Conservation (phyloP, 1,284 basidiomycete species). For the Tausonia pullulans region DNA sequence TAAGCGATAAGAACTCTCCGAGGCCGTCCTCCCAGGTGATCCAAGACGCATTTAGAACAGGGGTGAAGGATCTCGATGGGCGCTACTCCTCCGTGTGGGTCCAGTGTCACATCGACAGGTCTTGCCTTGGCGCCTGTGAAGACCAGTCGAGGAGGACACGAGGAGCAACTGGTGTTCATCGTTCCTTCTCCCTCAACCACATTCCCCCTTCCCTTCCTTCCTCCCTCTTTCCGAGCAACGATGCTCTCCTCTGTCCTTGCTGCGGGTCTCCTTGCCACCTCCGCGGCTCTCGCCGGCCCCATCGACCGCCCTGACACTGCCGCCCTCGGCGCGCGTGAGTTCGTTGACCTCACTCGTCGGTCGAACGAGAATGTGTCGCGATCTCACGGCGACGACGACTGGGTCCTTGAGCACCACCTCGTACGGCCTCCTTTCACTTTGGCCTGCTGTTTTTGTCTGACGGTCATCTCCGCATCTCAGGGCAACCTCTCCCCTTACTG, state of each 20-base stretch:
- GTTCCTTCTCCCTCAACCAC: too few relatives aligned
- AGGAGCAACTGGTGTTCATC: too few relatives aligned
- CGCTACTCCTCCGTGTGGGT: too few relatives aligned
- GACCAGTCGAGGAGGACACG: too few relatives aligned
- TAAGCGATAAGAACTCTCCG: too few relatives aligned
- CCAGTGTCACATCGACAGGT: too few relatives aligned
- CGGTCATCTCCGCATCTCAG: neutral
- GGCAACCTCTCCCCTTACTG: conserved; percentile 14
- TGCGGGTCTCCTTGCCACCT: neutral
- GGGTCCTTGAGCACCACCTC: neutral
- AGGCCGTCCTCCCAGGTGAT: too few relatives aligned
- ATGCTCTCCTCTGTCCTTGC: neutral
- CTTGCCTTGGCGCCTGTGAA: too few relatives aligned
- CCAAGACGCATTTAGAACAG: too few relatives aligned
- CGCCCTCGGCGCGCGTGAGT: neutral
- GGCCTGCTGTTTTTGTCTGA: neutral
- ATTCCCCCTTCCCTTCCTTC: neutral
- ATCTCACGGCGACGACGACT: neutral
- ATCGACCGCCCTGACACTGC: neutral
- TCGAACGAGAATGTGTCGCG: neutral
- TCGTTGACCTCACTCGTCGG: neutral
- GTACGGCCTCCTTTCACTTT: neutral
- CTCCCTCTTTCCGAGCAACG: neutral
- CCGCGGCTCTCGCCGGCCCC: neutral
- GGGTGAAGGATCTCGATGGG: too few relatives aligned